Evolutionary conservation across 2,329 filamentous ascomycete genomes (phyloP), one percentile per base, ranked within the genome.

Genomic region (Cadophora sp.): DNA sequence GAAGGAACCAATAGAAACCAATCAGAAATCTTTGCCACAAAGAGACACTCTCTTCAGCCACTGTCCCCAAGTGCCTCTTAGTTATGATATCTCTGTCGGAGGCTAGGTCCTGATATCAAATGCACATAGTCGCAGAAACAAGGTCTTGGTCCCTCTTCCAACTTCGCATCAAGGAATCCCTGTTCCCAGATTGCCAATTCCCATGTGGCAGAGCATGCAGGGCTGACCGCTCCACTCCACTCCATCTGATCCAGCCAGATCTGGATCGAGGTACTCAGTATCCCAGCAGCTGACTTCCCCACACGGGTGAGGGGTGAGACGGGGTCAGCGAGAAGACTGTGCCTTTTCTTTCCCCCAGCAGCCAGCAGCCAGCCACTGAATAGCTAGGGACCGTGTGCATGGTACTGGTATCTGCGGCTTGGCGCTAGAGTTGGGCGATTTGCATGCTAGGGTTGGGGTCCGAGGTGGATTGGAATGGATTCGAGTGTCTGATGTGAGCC

Each of bases 171-270:
- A 22, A 8, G 9, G 29, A 58, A 43, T 26, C 51, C 14, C 12
- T 24, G 56, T 43, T 26, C 11, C 3, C 53, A n/a, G 5, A 58
- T 27, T 16, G 19, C 9, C 31, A 59, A 59, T 26, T 40, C 27
- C 34, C 56, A 59, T 59, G 56, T 40, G 22, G 56, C 56, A 59
- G 31, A 16, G 34, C 31, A 59, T 59, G 56, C 56, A 59, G 31
- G 22, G 29, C 19, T 59, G 24, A n/a, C 51, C 11, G 8, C 27
- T 16, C 16, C 14, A n/a, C 16, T 27, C 26, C 5, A 55, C 12
- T 31, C 26, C 51, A 55, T 14, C 43, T 22, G 19, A 16, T 19
- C 16, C 43, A 43, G 6, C 37, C 37, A 48, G 51, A 29, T 55
- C 51, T 31, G n/a, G 26, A 31, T 55, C 31, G 4, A 59, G 16